Evolutionary conservation across 2,329 filamentous ascomycete genomes (phyloP), one percentile per base, ranked within the genome.

Genomic region (Myriosclerotinia curreyana): DNA sequence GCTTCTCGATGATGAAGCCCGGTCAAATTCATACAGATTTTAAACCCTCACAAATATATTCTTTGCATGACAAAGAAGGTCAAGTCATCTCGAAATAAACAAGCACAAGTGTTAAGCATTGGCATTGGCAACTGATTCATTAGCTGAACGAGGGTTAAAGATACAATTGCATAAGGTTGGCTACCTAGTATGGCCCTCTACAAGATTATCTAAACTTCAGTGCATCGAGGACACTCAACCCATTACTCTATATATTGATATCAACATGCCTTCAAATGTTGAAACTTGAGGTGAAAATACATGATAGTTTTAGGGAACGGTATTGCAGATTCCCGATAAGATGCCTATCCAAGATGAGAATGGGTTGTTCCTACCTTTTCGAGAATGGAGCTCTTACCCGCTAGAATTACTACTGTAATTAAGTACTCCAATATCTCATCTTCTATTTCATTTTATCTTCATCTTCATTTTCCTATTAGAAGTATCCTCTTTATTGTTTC

Each of bases 361-460:
- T 56, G 28, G 63, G 40, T 64, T 55, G 62, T 64, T 66, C 64
- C 51, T 67, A 42, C 67, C 62, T 34, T 50, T 46, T 42, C 7
- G 15, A 38, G 15, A 5, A 25, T 36, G 20, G 20, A 17, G 12
- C 36, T 9, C 20, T 48, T 46, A 14, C 40, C 31, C 17, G 15
- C n/a, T n/a, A 31, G 38, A 38, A 5, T 62, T 31, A 31, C 12
- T 46, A 36, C n/a, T 58, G 44, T 42, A 46, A 20, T 58, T 7
- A 25, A 25, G 40, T 48, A 22, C 58, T 46, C n/a, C 40, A 34
- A 48, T 46, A 14, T 52, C 11, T 17, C n/a, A 42, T 54, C 1
- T 62, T 64, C 49, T 11, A n/a, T 11, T 3, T 20, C 51, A 20
- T 55, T 48, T 17, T 36, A 28, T 49, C 22, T 25, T 42, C 31